Percentiles rank a stretch among this genome's conserved stretches.
Conservation (phyloP, 495 filamentous ascomycete species). For the Hyphodiscus hymeniophilus region DNA sequence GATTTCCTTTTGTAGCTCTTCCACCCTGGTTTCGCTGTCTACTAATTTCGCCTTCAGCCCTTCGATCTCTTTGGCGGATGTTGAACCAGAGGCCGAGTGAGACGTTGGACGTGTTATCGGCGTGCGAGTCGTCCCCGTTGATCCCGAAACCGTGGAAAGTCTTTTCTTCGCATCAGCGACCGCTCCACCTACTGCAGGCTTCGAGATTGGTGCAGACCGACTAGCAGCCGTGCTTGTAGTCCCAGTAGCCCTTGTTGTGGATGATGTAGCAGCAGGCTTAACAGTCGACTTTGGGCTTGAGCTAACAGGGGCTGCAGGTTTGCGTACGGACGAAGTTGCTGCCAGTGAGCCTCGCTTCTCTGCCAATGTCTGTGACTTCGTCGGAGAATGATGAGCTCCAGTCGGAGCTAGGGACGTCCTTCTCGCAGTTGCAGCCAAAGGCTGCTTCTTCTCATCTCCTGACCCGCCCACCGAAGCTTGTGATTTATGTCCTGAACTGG, state of each 20-base stretch:
- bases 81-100: constrained; percentile 22
- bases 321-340: constrained; percentile 14
- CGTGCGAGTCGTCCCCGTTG: constrained; percentile 21
- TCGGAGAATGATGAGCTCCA: constrained; percentile 25
- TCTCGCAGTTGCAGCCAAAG: constrained; percentile 16
- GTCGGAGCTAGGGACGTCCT: constrained; percentile 25
- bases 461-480: constrained; percentile 18
- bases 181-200: constrained; percentile 27
- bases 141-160: constrained; percentile 33
- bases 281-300: constrained; percentile 34
- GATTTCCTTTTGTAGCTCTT: constrained; percentile 37
- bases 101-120: constrained; percentile 23
- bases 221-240: constrained; percentile 23
- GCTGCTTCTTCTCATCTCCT: constrained; percentile 24
- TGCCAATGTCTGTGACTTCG: constrained; percentile 24
- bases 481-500: constrained; percentile 19
- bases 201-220: constrained; percentile 25
- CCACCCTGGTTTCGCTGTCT: constrained; percentile 25
- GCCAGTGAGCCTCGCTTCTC: constrained; percentile 24
- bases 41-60: constrained; percentile 42
- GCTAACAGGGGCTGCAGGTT: constrained; percentile 25
- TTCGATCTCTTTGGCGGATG: constrained; percentile 40
- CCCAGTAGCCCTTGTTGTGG: constrained; percentile 24
- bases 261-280: constrained; percentile 26
- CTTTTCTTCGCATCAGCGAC: constrained; percentile 41